These are phyloP conservation scores for Spathaspora sp. DNA, from an alignment of 805 yeast species.

Conservation along the genomic window DNA sequence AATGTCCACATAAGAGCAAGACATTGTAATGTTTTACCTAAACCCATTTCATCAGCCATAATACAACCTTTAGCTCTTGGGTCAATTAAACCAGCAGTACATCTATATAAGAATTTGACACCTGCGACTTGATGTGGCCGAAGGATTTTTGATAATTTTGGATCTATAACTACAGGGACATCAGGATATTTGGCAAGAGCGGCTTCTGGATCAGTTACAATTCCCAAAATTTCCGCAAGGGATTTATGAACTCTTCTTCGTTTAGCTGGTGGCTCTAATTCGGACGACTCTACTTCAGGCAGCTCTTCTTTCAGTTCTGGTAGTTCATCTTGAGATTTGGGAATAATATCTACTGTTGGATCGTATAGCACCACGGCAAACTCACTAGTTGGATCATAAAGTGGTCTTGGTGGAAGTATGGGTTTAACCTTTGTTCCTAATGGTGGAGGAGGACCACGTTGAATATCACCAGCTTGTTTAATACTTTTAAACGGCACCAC, in stretches of 20 bases:
- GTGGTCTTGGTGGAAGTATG: constrained; percentile 76
- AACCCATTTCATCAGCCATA: constrained; percentile 96
- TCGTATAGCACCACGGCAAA: constrained; percentile 93
- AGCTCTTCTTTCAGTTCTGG: constrained; percentile 8
- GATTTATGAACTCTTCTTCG: constrained; percentile 56
- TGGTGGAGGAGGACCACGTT: constrained; percentile 64
- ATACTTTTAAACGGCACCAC: constrained; percentile 51
- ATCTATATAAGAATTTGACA: constrained; percentile 82
- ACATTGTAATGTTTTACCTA: constrained; percentile 93
- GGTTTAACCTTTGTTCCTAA: constrained; percentile 76
- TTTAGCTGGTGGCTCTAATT: constrained; percentile 21
- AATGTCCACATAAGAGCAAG: constrained; percentile 90
- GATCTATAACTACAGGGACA: constrained; percentile 96
- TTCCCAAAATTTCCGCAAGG: constrained; percentile 77
- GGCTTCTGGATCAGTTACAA: constrained; percentile 48
- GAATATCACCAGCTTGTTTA: constrained; percentile 24
- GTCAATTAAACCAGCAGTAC: constrained; percentile 84
- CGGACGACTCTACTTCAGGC: constrained; percentile 10
- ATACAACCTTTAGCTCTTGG: constrained; percentile 87
- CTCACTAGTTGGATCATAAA: constrained; percentile 94
- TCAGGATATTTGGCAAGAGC: constrained; percentile 58
- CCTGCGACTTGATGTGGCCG: constrained; percentile 98
- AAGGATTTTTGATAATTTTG: constrained; percentile 72
- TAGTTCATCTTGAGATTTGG: constrained; percentile 19
- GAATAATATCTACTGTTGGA: constrained; percentile 77